Conservation (phyloP, 1,139 yeast genomes). For the Pichia sp. region DNA sequence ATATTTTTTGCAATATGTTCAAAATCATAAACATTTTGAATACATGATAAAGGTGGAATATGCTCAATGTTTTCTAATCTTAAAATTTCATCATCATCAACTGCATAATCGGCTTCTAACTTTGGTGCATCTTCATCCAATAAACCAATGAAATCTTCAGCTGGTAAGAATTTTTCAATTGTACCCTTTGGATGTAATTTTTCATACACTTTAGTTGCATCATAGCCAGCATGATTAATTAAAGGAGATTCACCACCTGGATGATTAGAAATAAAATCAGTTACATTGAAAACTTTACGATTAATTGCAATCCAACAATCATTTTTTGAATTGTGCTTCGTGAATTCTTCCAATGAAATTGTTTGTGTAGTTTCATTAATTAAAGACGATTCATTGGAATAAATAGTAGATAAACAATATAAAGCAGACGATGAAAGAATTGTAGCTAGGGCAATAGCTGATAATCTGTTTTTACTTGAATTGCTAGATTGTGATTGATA, state of each 20-base stretch:
- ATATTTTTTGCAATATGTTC: slow-evolving; percentile 78
- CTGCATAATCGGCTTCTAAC: slow-evolving; percentile 25
- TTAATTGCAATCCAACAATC: slow-evolving; percentile 89
- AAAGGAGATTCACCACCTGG: slow-evolving; percentile 86
- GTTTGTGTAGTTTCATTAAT: neutral
- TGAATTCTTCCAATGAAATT: slow-evolving; percentile 42
- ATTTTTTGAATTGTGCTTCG: slow-evolving; percentile 51
- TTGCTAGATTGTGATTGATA: neutral
- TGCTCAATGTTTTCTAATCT: slow-evolving; percentile 33
- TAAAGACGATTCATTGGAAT: slow-evolving; percentile 3
- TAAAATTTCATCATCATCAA: slow-evolving; percentile 32
- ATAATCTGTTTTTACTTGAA: slow-evolving; percentile 17
- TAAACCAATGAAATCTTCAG: slow-evolving; percentile 28
- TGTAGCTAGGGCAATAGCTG: slow-evolving; percentile 13
- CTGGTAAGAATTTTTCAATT: slow-evolving; percentile 34
- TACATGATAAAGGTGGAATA: slow-evolving; percentile 62
- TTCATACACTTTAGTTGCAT: slow-evolving; percentile 80
- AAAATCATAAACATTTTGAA: slow-evolving; percentile 71
- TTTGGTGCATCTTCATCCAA: slow-evolving; percentile 33
- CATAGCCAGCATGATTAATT: slow-evolving; percentile 77
- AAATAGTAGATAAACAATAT: neutral
- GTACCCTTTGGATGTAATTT: slow-evolving; percentile 73
- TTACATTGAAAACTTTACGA: slow-evolving; percentile 77
- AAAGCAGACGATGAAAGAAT: slow-evolving; percentile 3
- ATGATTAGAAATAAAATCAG: slow-evolving; percentile 70